Percentiles rank a stretch among this genome's conserved stretches.
Conservation (phyloP, 768 basidiomycete species). For the Cystofilobasidium ferigula region DNA sequence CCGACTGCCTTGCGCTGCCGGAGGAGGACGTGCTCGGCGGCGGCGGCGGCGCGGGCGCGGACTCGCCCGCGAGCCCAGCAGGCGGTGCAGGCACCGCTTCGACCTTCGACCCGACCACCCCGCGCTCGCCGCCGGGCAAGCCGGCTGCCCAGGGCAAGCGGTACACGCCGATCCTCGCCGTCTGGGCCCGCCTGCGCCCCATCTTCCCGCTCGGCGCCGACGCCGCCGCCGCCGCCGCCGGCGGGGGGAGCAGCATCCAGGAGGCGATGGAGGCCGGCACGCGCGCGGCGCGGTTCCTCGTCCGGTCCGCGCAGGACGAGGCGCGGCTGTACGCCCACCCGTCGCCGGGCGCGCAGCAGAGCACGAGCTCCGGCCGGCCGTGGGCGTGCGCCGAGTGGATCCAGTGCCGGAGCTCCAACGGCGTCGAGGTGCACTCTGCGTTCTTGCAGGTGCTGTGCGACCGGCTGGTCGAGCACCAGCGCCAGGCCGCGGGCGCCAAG, state of each 20-base stretch:
- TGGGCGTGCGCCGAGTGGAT: constrained; percentile 15
- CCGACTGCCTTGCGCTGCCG: constrained; percentile 12
- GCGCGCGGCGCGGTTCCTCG: constrained; percentile 10
- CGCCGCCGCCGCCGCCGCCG: too few species aligned
- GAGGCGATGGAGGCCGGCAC: constrained; percentile 26
- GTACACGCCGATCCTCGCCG: constrained; percentile 13
- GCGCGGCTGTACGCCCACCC: not conserved
- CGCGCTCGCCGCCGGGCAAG: constrained; percentile 7
- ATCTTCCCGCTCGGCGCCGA: constrained; percentile 14
- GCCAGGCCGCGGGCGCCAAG: too few species aligned
- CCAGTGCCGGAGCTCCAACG: constrained; percentile 17
- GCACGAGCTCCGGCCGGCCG: not conserved
- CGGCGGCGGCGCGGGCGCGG: not conserved
- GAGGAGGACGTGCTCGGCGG: not conserved
- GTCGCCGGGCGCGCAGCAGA: not conserved
- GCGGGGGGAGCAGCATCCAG: constrained; percentile 13
- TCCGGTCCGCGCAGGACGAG: constrained; percentile 6
- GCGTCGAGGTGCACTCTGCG: constrained; percentile 16
- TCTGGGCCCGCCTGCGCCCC: constrained; percentile 19
- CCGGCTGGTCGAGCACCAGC: not conserved
- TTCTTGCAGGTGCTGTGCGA: constrained; percentile 2
- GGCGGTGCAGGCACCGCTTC: constrained; percentile 7
- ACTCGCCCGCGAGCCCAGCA: constrained; percentile 1
- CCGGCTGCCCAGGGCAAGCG: not conserved
- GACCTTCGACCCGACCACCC: not conserved